Conservation (phyloP, 495 filamentous ascomycete genomes). For the Glonium stellatum region DNA sequence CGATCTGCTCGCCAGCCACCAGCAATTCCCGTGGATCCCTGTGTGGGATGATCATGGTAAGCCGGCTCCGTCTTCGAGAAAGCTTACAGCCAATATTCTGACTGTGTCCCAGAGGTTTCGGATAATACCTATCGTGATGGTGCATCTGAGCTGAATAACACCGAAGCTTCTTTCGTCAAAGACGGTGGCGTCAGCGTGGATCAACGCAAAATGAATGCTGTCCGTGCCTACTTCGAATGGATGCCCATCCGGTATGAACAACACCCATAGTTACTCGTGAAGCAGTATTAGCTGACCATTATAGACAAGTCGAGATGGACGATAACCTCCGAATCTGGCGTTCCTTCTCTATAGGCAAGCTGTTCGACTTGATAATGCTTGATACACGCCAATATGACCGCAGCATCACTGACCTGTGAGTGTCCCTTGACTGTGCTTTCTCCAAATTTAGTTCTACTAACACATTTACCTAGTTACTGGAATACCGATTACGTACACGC, state of each 20-base stretch:
- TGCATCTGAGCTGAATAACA: conserved; percentile 49
- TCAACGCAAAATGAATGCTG: conserved; percentile 62
- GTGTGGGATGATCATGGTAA: conserved; percentile 64
- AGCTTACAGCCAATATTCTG: neutral
- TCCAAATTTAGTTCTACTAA: conserved; percentile 33
- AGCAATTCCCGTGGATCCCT: conserved; percentile 59
- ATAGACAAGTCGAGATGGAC: conserved; percentile 58
- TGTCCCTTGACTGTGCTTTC: neutral
- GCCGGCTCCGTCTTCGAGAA: neutral
- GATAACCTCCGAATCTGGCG: conserved; percentile 66
- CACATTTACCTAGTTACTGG: conserved; percentile 39
- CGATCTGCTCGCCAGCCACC: conserved; percentile 51
- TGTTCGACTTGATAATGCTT: conserved; percentile 62
- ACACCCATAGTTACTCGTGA: neutral
- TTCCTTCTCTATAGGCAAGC: conserved; percentile 54
- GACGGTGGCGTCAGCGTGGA: conserved; percentile 56
- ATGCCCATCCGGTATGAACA: conserved; percentile 38
- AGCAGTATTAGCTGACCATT: conserved; percentile 11
- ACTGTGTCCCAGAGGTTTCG: conserved; percentile 44
- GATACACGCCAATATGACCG: conserved; percentile 64
- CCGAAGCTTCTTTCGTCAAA: conserved; percentile 52
- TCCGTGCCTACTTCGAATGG: conserved; percentile 68
- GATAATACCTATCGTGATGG: conserved; percentile 57
- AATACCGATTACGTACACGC: conserved; percentile 51
- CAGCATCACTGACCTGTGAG: conserved; percentile 40